These are phyloP conservation scores for Phytophthora ohioensis DNA, from an alignment of 352 stramenopile genomes.

Conservation along the genomic window DNA sequence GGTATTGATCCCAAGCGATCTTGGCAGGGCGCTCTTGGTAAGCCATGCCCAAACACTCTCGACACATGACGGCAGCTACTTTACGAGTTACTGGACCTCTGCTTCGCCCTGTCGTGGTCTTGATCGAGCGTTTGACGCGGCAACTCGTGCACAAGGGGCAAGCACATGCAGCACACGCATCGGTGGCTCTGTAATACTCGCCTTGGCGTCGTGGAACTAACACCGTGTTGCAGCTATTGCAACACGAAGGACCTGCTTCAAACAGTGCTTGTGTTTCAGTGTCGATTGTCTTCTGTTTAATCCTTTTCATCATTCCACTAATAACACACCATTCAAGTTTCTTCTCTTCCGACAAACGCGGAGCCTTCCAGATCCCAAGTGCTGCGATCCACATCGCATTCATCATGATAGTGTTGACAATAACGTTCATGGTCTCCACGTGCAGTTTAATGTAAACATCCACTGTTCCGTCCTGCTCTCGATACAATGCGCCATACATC, in stretches of 20 bases:
- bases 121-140: conserved; percentile 22
- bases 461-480: conserved; percentile 22
- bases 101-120: conserved; percentile 14
- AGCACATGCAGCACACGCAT: conserved; percentile 13
- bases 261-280: background rate
- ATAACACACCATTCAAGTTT: conserved; percentile 39
- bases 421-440: conserved; percentile 22
- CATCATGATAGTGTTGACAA: conserved; percentile 23
- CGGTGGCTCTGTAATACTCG: background rate
- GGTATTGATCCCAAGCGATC: conserved; percentile 28
- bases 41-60: conserved; percentile 8
- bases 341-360: conserved; percentile 24
- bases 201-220: conserved; percentile 5
- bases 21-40: conserved; percentile 4
- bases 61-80: conserved; percentile 18
- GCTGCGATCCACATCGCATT: conserved; percentile 22
- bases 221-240: conserved; percentile 8
- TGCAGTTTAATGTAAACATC: conserved; percentile 35
- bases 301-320: conserved; percentile 16
- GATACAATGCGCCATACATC: conserved; percentile 34
- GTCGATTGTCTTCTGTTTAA: background rate
- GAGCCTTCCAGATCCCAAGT: conserved; percentile 30
- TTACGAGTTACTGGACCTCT: conserved; percentile 13
- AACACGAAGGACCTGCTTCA: background rate
- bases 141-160: conserved; percentile 20